Base-by-base conservation (phyloP, 805 yeast species). In the Kluyveromyces wickerhamii region DNA sequence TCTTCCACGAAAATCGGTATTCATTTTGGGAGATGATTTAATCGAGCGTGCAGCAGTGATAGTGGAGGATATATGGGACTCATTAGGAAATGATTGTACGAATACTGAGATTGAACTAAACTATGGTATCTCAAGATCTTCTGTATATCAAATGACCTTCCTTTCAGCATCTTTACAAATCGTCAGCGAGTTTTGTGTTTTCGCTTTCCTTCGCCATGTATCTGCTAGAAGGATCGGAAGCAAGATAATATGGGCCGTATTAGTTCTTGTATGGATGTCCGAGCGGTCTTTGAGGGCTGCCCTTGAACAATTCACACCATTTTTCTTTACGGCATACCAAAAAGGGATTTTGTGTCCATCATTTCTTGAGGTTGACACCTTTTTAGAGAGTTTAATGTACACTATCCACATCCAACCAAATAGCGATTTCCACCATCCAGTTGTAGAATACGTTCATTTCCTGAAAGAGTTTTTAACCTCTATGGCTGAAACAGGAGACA, bases 1-100 rank as follows among this genome's bases (percentile, higher is more conserved):
- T 27, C 75, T 82, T 35, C 86, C 94, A 27, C 69, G 79, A 52
- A 74, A 74, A 42, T 87, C 87, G 1, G 74, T 87, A 40, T 65
- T 62, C 58, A 65, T 65, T 35, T 72, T 84, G 27, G 69, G 84
- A 1, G 78, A 77, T 8, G 77, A 73, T 47, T 59, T 83, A 42
- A 68, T 94, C 42, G 66, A 67, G 9, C 63, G 79, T 41, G 68
- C 79, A 28, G 74, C 86, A 0, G 44, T 42, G 10, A 55, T 83
- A 28, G 45, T 85, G 9, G 64, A 67, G 37, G 69, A 66, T 35
- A 67, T 74, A n/a, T 86, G 96, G 96, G 78, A 77, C 41, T 61
- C 70, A 9, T 63, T 86, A 33, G 92, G 86, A 13, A 69, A 77
- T 74, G 72, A 71, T 9, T 68, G 77, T 3, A 55, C 69, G 16